A percentile compares a stretch with the other conserved stretches of the same genome.
Conservation (phyloP, 345 rosid genomes). For the Triadica sebifera region DNA sequence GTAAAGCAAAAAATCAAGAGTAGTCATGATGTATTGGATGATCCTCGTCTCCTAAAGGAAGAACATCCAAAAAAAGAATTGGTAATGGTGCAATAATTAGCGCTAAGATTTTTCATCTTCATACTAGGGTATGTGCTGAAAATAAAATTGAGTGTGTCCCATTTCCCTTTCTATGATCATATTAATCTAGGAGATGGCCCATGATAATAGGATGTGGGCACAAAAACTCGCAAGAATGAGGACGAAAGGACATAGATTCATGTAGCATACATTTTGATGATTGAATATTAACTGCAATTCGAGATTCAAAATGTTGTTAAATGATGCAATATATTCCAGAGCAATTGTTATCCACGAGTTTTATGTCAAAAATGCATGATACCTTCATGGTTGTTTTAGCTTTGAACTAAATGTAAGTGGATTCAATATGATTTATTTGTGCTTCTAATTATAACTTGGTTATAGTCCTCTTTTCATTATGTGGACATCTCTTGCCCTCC, state of each 20-base stretch:
- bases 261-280: not conserved
- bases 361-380: not conserved
- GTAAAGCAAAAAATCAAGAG: slow-evolving; percentile 82
- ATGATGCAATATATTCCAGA: not conserved
- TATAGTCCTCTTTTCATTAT: not conserved
- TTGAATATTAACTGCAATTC: not conserved
- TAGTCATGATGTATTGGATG: slow-evolving; percentile 92
- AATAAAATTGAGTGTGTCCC: slow-evolving; percentile 45
- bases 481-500: not conserved
- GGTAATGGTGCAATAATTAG: slow-evolving; percentile 34
- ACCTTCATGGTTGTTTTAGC: not conserved
- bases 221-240: not conserved
- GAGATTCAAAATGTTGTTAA: not conserved
- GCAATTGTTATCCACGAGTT: not conserved
- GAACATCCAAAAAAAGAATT: slow-evolving; percentile 41
- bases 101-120: slow-evolving; percentile 1
- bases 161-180: slow-evolving; percentile 3
- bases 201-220: not conserved
- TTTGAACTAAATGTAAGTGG: not conserved
- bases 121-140: slow-evolving; percentile 2
- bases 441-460: not conserved
- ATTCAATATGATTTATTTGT: not conserved
- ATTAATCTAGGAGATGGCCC: not conserved
- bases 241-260: not conserved
- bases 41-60: slow-evolving; percentile 85